phyloP scores from a whole-genome alignment of 306 rosid species.

The Fragaria vesca region DNA sequence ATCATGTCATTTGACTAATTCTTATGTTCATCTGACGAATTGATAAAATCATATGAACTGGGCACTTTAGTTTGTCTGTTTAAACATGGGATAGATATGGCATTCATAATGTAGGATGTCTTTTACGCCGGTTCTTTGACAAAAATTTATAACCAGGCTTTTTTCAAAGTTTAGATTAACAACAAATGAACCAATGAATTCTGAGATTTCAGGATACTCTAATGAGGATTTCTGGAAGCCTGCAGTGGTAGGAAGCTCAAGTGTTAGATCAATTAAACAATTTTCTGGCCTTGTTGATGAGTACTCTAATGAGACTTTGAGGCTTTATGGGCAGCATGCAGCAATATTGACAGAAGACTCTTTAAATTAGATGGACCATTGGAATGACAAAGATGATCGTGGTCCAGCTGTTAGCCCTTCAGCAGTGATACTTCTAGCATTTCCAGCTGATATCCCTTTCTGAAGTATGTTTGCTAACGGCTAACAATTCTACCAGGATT shows the following conservation, averaged over 20 bases:
- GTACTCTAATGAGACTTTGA: constrained; percentile 23
- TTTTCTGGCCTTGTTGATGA: constrained; percentile 34
- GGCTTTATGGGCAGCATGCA: constrained; percentile 85
- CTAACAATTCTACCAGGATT: not conserved
- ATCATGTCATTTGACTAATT: not conserved
- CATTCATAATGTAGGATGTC: not conserved
- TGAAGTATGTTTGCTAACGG: constrained; percentile 26
- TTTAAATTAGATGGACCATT: constrained; percentile 33
- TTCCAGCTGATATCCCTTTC: constrained; percentile 79
- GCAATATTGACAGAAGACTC: constrained; percentile 68
- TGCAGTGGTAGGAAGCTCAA: constrained; percentile 21
- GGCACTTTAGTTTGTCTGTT: not conserved
- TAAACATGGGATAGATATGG: not conserved
- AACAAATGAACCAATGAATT: constrained; percentile 36
- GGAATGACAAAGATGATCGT: constrained; percentile 42
- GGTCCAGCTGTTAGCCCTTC: constrained; percentile 59
- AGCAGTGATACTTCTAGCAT: constrained; percentile 67
- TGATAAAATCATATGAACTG: not conserved
- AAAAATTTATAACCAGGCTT: constrained; percentile 25
- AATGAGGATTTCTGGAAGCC: constrained; percentile 42
- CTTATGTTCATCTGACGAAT: not conserved
- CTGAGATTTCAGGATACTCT: constrained; percentile 26
- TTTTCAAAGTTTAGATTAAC: constrained; percentile 40
- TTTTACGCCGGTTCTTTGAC: not conserved
- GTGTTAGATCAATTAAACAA: constrained; percentile 28